Conservation (phyloP, 2,329 filamentous ascomycete species). For the Colletotrichum sp. region DNA sequence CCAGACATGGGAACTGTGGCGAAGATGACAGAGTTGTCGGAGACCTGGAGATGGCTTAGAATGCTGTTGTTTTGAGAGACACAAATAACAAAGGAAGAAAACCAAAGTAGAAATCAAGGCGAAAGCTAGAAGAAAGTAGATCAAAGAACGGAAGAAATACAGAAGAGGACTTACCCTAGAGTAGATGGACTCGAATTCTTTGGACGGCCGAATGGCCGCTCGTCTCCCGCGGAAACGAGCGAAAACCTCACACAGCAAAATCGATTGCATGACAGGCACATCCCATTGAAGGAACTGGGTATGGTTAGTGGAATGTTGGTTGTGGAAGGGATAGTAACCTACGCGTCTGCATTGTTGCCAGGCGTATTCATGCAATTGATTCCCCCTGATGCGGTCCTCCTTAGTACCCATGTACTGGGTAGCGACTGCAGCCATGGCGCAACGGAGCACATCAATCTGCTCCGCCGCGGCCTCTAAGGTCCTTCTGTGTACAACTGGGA, state of each 20-base stretch:
- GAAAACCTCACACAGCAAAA: conserved; percentile 60
- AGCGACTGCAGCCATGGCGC: conserved; percentile 62
- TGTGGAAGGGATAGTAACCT: conserved; percentile 30
- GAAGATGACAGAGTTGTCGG: conserved; percentile 33
- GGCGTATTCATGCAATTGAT: conserved; percentile 55
- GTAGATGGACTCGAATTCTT: conserved; percentile 54
- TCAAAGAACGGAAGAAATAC: conserved; percentile 27
- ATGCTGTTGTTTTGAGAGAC: conserved; percentile 10
- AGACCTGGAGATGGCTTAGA: conserved; percentile 43
- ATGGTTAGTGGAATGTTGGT: background rate
- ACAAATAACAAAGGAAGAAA: conserved; percentile 23
- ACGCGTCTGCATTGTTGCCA: conserved; percentile 55
- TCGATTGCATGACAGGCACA: conserved; percentile 55
- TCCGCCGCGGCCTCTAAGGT: conserved; percentile 46
- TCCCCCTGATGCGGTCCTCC: conserved; percentile 55
- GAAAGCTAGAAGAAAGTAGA: conserved; percentile 27
- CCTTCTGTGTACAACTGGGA: conserved; percentile 55
- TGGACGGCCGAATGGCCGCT: conserved; percentile 50
- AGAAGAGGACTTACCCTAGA: conserved; percentile 50
- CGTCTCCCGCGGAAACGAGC: conserved; percentile 58
- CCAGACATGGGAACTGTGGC: conserved; percentile 22
- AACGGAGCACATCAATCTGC: conserved; percentile 47
- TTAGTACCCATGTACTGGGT: conserved; percentile 53
- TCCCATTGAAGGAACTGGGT: conserved; percentile 52
- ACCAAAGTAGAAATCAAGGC: conserved; percentile 22